Evolutionary conservation across 768 basidiomycete species (phyloP).

Genomic region (Amanita phalloides): DNA sequence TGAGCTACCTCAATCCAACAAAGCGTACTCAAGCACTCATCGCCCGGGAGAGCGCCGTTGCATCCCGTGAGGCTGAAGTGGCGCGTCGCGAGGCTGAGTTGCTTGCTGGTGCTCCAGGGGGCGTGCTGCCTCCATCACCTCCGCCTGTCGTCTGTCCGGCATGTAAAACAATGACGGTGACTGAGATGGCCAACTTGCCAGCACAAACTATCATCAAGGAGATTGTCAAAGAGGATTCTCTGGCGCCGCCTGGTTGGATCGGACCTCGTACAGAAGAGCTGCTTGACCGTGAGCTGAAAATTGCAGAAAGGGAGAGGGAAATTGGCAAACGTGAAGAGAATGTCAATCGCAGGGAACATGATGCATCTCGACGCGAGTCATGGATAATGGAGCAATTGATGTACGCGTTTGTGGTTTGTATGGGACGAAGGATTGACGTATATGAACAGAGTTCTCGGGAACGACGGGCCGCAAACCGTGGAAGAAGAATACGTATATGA

Average conservation of each 20-base stretch:
- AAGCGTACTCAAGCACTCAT: conserved; percentile 76
- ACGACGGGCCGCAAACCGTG: conserved; percentile 50
- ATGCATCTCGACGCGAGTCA: conserved; percentile 74
- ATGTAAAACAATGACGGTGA: conserved; percentile 42
- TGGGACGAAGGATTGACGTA: background rate
- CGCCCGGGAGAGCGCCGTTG: conserved; percentile 69
- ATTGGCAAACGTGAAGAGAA: conserved; percentile 79
- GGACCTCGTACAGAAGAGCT: conserved; percentile 69
- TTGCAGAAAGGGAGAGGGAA: conserved; percentile 78
- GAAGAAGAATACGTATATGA: conserved; percentile 82
- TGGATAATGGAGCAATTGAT: conserved; percentile 94
- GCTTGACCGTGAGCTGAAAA: conserved; percentile 76
- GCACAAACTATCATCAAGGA: conserved; percentile 81
- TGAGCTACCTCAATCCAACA: conserved; percentile 71
- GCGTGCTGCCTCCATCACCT: conserved; percentile 46
- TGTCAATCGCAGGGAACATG: conserved; percentile 79
- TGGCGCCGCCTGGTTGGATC: conserved; percentile 76
- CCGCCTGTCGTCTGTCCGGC: conserved; percentile 45
- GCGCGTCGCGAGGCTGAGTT: conserved; percentile 84
- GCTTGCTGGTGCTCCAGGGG: conserved; percentile 74
- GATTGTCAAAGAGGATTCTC: conserved; percentile 71
- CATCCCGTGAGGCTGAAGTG: conserved; percentile 78
- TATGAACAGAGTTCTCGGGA: conserved; percentile 49
- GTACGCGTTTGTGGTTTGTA: conserved; percentile 30
- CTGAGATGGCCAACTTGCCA: conserved; percentile 45